phyloP scores from a whole-genome alignment of 2,329 filamentous ascomycete species.

The Penicillium hesseltinei region DNA sequence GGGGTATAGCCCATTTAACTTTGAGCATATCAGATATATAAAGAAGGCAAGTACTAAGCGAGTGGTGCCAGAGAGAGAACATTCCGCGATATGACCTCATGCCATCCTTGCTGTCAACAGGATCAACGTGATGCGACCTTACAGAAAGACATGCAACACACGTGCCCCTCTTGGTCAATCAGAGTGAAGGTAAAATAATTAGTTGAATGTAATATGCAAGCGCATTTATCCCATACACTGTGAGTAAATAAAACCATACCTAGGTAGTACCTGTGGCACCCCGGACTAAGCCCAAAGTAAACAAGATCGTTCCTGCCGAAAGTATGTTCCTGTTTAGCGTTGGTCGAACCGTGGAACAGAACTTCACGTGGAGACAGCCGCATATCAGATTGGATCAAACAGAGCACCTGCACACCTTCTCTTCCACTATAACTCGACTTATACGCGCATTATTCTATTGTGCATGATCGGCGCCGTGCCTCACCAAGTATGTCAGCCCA shows the following conservation, averaged over 20 bases:
- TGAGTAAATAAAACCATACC: not conserved
- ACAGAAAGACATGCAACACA: constrained; percentile 4
- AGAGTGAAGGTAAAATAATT: not conserved
- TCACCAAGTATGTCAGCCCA: not conserved
- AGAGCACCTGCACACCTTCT: not conserved
- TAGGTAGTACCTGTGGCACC: not conserved
- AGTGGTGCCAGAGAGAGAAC: not conserved
- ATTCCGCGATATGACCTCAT: not conserved
- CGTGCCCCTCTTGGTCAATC: constrained; percentile 4
- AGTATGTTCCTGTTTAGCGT: not conserved
- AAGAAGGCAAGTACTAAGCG: not conserved
- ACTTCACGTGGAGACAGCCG: constrained; percentile 14
- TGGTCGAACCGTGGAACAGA: not conserved
- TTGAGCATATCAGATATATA: not conserved
- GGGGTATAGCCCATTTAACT: not conserved
- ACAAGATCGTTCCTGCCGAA: constrained; percentile 3
- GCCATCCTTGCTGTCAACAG: constrained; percentile 3
- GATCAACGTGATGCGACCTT: constrained; percentile 3
- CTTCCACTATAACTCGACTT: not conserved
- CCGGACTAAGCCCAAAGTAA: not conserved
- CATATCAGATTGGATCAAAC: constrained; percentile 14
- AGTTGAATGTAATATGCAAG: not conserved
- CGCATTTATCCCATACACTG: not conserved
- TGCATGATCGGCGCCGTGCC: not conserved
- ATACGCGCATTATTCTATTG: not conserved